phyloP scores from a whole-genome alignment of 148 eudicot genomes.

The Selenicereus undatus region DNA sequence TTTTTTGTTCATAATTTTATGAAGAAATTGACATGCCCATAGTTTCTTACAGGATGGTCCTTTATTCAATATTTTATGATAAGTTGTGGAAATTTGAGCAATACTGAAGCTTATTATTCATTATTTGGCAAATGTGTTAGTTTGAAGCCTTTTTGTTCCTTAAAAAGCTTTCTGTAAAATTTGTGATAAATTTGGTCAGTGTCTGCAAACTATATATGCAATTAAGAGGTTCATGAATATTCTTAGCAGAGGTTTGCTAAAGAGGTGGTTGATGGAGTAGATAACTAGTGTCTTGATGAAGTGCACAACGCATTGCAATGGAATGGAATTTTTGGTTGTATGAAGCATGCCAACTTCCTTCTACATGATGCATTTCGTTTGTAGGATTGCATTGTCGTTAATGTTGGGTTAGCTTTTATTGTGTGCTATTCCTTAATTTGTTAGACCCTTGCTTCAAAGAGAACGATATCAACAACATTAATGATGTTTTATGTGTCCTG shows the following conservation, averaged over 20 bases:
- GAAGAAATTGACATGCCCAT: neutral
- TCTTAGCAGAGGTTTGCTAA: neutral
- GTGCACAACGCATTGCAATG: neutral
- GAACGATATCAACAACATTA: neutral
- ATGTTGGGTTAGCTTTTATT: neutral
- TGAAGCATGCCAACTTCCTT: neutral
- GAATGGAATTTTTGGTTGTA: neutral
- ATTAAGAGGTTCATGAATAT: neutral
- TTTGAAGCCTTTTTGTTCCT: neutral
- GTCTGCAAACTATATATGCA: neutral
- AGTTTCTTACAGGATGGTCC: neutral
- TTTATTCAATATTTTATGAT: slow-evolving; percentile 3
- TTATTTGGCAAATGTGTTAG: neutral
- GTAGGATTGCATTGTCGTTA: neutral
- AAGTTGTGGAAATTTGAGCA: slow-evolving; percentile 9
- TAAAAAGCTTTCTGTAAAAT: neutral
- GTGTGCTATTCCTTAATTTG: neutral
- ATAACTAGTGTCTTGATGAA: neutral
- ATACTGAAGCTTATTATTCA: slow-evolving; percentile 2
- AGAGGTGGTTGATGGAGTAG: neutral
- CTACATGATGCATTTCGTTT: neutral
- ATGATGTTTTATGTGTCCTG: neutral
- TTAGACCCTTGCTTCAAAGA: neutral
- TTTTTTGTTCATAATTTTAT: neutral
- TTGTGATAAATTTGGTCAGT: neutral